Base-by-base conservation (phyloP, 148 eudicot species). In the Cornus suecica region DNA sequence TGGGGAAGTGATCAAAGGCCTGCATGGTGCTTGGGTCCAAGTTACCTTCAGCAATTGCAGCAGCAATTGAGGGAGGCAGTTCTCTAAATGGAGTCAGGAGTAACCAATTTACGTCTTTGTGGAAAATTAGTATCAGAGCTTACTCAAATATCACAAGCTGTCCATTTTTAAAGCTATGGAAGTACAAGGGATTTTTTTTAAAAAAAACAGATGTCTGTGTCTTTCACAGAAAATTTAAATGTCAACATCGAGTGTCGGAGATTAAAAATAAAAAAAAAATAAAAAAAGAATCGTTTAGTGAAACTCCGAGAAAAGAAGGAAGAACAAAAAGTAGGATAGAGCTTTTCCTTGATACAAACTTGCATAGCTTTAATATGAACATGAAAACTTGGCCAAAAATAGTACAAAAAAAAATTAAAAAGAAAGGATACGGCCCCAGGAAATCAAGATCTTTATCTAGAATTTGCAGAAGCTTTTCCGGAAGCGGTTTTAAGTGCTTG, bases 361-460 rank as follows among this genome's bases (percentile, higher is more conserved):
- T n/a, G 20, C 62, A 58, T 5, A 18, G 25, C 24, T 58, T 58
- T 7, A 18, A 58, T 20, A n/a, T 58, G 62, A 52, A 20, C 58
- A 52, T 52, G 3, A 52, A 14, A 37, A 52, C 58, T 52, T 52
- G 42, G 22, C 58, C 3, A 52, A 52, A 15, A 52, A 20, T 0
- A 15, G 20, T 58, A 18, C 20, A 18, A n/a, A 58, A 18, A 8
- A 58, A n/a, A 58, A n/a, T n/a, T 58, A 48, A 15, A 61, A 65
- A 32, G 67, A 65, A 71, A 83, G 94, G 92, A 88, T 90, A 92
- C 94, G 86, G 94, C 37, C 97, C 97, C 87, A 92, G 80, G 81
- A 90, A 92, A 80, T 89, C 91, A 68, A 87, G 80, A 42, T 87
- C 91, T 65, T 74, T 85, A 72, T 75, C 87, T 9, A 81, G 81